These are phyloP conservation scores for Jasminum sambac DNA, from an alignment of 257 asterid genomes.

Conservation along the genomic window DNA sequence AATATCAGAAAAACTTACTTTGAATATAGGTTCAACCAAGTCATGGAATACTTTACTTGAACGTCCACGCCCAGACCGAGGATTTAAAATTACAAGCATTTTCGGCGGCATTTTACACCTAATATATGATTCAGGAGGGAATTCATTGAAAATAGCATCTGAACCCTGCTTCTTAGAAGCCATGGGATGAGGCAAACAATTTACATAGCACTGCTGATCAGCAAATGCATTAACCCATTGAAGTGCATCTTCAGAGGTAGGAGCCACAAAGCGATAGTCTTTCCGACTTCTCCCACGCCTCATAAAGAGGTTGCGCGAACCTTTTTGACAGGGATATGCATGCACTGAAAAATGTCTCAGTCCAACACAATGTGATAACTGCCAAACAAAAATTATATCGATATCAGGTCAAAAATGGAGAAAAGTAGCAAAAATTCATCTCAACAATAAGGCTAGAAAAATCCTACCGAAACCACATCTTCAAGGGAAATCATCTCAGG, in stretches of 20 bases:
- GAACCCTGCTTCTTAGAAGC: constrained; percentile 69
- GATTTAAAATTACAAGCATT: constrained; percentile 95
- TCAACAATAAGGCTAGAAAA: constrained; percentile 13
- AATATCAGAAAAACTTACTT: constrained; percentile 50
- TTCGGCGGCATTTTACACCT: constrained; percentile 84
- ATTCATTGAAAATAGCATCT: constrained; percentile 61
- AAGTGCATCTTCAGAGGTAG: constrained; percentile 84
- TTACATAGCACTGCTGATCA: constrained; percentile 94
- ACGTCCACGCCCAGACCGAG: constrained; percentile 96
- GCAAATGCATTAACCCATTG: constrained; percentile 96
- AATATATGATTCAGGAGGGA: constrained; percentile 83
- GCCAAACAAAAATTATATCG: constrained; percentile 33
- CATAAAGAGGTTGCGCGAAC: constrained; percentile 29
- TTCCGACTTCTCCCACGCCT: constrained; percentile 69
- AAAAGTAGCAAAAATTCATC: constrained; percentile 22
- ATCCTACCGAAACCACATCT: constrained; percentile 82
- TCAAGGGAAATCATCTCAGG: constrained; percentile 61
- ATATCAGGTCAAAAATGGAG: constrained; percentile 23
- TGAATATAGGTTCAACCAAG: constrained; percentile 85
- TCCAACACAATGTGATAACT: constrained; percentile 89
- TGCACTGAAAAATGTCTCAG: constrained; percentile 89
- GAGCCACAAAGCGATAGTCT: constrained; percentile 81
- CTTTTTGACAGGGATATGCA: constrained; percentile 72
- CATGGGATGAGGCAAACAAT: constrained; percentile 90
- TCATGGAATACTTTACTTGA: constrained; percentile 90